Conservation (phyloP, 257 asterid species). For the Salvia splendens region DNA sequence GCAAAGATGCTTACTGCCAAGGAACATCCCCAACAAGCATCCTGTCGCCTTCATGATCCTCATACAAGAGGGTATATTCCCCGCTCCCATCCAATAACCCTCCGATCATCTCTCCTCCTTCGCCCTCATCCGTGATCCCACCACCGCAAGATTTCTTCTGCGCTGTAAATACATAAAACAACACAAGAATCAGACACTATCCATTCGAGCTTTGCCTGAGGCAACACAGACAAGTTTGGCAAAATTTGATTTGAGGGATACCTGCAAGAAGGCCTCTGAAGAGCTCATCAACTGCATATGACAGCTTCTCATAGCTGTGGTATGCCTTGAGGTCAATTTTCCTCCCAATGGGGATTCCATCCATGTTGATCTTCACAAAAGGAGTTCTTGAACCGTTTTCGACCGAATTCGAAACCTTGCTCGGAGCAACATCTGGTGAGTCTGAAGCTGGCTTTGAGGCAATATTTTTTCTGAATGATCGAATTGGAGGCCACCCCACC, state of each 20-base stretch:
- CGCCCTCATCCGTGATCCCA: conserved; percentile 42
- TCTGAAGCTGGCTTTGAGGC: conserved; percentile 51
- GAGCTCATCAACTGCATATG: conserved; percentile 75
- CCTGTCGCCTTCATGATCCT: conserved; percentile 97
- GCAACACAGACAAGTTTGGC: too few relatives aligned
- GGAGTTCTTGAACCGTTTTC: conserved; percentile 48
- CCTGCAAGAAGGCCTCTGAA: conserved; percentile 93
- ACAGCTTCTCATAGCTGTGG: conserved; percentile 72
- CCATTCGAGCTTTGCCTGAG: background rate
- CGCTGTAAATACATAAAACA: conserved; percentile 37
- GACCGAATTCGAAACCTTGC: conserved; percentile 24
- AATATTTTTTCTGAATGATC: conserved; percentile 74
- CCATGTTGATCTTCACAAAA: conserved; percentile 97
- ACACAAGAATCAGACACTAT: conserved; percentile 17
- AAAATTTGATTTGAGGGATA: conserved; percentile 11
- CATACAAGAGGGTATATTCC: conserved; percentile 93
- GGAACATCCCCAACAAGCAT: conserved; percentile 99
- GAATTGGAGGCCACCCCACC: conserved; percentile 98
- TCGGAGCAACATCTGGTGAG: conserved; percentile 36
- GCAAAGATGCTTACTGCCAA: conserved; percentile 82
- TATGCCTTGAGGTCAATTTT: conserved; percentile 78
- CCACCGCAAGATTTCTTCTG: conserved; percentile 54
- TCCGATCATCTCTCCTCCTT: conserved; percentile 48
- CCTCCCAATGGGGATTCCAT: conserved; percentile 92
- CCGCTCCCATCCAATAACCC: conserved; percentile 84